These are phyloP conservation scores for Stereum hirsutum DNA, from an alignment of 1,284 basidiomycete species.

Conservation along the genomic window DNA sequence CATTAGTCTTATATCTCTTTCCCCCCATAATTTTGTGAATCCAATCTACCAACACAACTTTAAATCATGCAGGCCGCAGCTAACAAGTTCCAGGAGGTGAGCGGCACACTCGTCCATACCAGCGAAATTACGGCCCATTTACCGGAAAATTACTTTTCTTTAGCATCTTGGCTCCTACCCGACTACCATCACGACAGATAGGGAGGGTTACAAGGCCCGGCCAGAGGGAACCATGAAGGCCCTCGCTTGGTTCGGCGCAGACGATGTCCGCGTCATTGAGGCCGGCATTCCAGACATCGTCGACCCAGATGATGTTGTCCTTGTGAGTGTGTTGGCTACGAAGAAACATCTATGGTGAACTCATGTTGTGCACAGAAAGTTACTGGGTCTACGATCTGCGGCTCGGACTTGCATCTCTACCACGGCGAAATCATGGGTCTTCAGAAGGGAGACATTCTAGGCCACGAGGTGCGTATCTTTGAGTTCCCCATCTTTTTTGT, in stretches of 20 bases:
- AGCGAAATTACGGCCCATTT: not conserved
- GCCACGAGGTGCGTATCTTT: constrained; percentile 45
- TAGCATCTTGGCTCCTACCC: constrained; percentile 34
- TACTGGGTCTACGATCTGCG: constrained; percentile 66
- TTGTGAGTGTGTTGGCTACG: too few relatives aligned
- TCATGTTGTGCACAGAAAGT: too few relatives aligned
- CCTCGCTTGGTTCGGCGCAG: constrained; percentile 58
- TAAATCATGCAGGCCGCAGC: constrained; percentile 28
- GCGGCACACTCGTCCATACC: constrained; percentile 6
- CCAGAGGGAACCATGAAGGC: constrained; percentile 58
- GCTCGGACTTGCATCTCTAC: constrained; percentile 60
- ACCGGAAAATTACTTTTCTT: not conserved
- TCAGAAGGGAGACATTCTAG: constrained; percentile 68
- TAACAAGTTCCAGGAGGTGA: constrained; percentile 26
- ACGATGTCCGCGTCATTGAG: constrained; percentile 45
- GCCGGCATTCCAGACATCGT: constrained; percentile 60
- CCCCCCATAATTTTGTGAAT: not conserved
- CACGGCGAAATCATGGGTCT: constrained; percentile 59
- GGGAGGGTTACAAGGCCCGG: constrained; percentile 41
- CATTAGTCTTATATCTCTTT: too few relatives aligned
- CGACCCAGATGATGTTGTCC: constrained; percentile 56
- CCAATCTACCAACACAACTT: not conserved
- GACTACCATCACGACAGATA: constrained; percentile 33
- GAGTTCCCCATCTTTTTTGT: not conserved
- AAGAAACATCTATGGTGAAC: too few relatives aligned